phyloP scores from a whole-genome alignment of 106 monocot species.

The Chionographis japonica region DNA sequence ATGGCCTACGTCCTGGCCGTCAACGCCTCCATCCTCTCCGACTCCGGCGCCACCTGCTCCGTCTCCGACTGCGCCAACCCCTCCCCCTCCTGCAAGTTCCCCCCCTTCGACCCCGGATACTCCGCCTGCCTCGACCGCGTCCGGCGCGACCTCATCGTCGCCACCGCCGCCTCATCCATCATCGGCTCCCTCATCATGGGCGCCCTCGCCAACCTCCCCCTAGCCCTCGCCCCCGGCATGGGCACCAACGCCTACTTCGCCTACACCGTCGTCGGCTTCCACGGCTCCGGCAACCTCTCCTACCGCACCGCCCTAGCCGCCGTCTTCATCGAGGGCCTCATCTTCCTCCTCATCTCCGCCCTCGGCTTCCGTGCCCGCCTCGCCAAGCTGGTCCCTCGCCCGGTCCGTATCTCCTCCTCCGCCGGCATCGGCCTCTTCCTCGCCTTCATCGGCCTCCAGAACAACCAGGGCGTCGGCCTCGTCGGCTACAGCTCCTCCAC shows the following conservation, averaged over 20 bases:
- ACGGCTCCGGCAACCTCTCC: no score
- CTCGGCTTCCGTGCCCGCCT: no score
- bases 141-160: conserved; percentile 63
- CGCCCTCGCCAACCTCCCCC: conserved; percentile 7
- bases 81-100: conserved; percentile 6
- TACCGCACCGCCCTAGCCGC: no score
- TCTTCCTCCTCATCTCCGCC: no score
- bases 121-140: conserved; percentile 46
- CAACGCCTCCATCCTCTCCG: conserved; percentile 41
- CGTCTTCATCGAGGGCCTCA: no score
- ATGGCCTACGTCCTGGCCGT: conserved; percentile 52
- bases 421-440: no score
- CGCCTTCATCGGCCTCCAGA: no score
- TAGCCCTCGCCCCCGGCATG: background rate
- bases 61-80: conserved; percentile 26
- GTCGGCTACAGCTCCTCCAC: conserved; percentile 14
- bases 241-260: no score
- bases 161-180: conserved; percentile 55
- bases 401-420: no score
- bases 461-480: no score
- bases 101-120: conserved; percentile 55
- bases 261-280: no score
- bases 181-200: conserved; percentile 64
- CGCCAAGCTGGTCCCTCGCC: no score
- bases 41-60: conserved; percentile 44